Conservation (phyloP, 768 basidiomycete species). For the Collybia mongolica region DNA sequence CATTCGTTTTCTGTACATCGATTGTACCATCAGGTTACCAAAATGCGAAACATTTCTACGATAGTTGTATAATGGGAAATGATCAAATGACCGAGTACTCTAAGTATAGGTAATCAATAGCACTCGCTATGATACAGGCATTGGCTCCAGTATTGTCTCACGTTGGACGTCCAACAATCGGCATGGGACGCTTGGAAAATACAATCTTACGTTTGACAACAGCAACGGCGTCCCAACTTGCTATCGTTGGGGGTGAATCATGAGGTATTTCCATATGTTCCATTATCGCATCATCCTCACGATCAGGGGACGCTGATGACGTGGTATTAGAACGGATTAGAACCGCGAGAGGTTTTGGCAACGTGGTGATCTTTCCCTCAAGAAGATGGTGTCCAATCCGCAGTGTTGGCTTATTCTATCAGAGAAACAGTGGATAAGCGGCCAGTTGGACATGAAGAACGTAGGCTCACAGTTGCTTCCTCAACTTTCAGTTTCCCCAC, state of each 20-base stretch:
- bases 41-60: not conserved
- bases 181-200: constrained; percentile 83
- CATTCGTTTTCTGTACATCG: not conserved
- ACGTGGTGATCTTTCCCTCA: constrained; percentile 76
- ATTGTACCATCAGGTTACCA: not conserved
- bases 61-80: not conserved
- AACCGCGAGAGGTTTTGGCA: constrained; percentile 83
- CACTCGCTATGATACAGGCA: not conserved
- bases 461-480: constrained; percentile 45
- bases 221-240: constrained; percentile 61
- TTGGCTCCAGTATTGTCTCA: too few relatives aligned
- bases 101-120: too few relatives aligned
- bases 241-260: constrained; percentile 10
- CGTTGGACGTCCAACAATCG: constrained; percentile 36
- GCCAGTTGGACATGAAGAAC: constrained; percentile 3
- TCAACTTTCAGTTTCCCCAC: constrained; percentile 77
- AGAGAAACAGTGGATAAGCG: not conserved
- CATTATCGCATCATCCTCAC: constrained; percentile 15
- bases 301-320: constrained; percentile 9
- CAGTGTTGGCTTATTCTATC: constrained; percentile 75
- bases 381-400: constrained; percentile 87
- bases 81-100: too few relatives aligned
- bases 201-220: constrained; percentile 81
- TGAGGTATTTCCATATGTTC: constrained; percentile 13
- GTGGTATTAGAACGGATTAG: constrained; percentile 44